Percentiles rank a stretch among this genome's conserved stretches.
Evolutionary conservation across 164 flowering plant genomes (phyloP).

Genomic region (Euptelea pleiosperma): DNA sequence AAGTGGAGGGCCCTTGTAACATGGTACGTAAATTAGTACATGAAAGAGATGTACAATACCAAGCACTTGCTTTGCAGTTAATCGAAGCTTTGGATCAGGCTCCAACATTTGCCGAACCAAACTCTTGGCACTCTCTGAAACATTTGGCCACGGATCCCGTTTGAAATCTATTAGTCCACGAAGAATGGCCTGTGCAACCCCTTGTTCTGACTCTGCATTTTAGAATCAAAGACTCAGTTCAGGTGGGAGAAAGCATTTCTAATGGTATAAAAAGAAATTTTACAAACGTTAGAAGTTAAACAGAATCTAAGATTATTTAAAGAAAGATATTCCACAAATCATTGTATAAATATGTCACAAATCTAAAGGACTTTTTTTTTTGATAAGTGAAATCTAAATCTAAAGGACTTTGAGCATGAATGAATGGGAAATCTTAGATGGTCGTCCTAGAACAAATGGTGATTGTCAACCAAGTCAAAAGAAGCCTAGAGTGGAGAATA

Average conservation of each 20-base stretch:
- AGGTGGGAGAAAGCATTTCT: slow-evolving; percentile 9
- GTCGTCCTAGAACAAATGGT: too few species aligned
- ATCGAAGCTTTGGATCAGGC: slow-evolving; percentile 84
- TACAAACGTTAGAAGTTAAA: too few species aligned
- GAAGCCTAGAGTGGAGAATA: too few species aligned
- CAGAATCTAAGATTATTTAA: neutral
- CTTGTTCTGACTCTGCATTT: slow-evolving; percentile 86
- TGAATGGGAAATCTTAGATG: too few species aligned
- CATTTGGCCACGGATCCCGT: slow-evolving; percentile 91
- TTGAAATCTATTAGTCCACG: slow-evolving; percentile 90
- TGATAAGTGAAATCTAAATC: too few species aligned
- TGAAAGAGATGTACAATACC: slow-evolving; percentile 43
- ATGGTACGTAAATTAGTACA: slow-evolving; percentile 1
- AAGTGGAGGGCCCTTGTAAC: neutral
- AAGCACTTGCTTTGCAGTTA: slow-evolving; percentile 87
- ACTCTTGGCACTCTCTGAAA: slow-evolving; percentile 87
- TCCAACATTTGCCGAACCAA: slow-evolving; percentile 88
- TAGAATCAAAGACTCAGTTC: slow-evolving; percentile 10
- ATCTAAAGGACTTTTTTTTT: too few species aligned
- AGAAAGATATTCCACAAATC: too few species aligned
- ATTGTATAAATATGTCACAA: too few species aligned
- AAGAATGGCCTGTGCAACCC: slow-evolving; percentile 95
- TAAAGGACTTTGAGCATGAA: too few species aligned
- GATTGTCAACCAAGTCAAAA: too few species aligned
- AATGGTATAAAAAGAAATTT: neutral